phyloP scores from a whole-genome alignment of 805 yeast species.

The Suhomyces canberraensis region DNA sequence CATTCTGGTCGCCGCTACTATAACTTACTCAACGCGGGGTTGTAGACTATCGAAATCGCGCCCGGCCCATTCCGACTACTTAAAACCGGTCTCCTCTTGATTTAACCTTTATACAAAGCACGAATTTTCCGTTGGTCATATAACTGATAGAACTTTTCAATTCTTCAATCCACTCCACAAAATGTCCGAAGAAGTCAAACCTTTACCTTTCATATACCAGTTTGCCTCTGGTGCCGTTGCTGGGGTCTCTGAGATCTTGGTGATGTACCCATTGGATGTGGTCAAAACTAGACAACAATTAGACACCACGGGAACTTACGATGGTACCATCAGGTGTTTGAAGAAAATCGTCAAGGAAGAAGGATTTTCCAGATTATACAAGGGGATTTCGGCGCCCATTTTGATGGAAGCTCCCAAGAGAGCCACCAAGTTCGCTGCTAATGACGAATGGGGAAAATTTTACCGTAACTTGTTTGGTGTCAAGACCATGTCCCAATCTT shows the following conservation, averaged over 20 bases:
- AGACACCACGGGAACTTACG: conserved; percentile 59
- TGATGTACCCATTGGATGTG: conserved; percentile 95
- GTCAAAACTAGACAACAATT: conserved; percentile 95
- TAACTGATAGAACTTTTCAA: neutral
- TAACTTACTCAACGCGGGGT: neutral
- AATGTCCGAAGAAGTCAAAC: conserved; percentile 6
- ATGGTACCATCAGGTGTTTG: conserved; percentile 82
- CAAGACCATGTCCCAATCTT: conserved; percentile 66
- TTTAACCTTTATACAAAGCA: too few relatives aligned
- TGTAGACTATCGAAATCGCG: neutral
- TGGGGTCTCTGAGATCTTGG: conserved; percentile 92
- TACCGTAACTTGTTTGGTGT: conserved; percentile 73
- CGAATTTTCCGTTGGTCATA: neutral
- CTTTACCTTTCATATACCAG: conserved; percentile 84
- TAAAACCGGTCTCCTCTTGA: neutral
- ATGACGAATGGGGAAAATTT: conserved; percentile 91
- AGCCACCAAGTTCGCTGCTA: conserved; percentile 97
- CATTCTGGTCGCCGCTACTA: too few relatives aligned
- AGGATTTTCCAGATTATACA: conserved; percentile 79
- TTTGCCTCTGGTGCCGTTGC: conserved; percentile 92
- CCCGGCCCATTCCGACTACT: neutral
- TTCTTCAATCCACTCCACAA: too few relatives aligned
- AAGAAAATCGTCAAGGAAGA: conserved; percentile 80
- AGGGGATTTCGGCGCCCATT: conserved; percentile 95
- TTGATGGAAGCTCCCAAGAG: conserved; percentile 99